Evolutionary conservation across 495 filamentous ascomycete genomes (phyloP).

Genomic region (Trichoderma erinaceum): DNA sequence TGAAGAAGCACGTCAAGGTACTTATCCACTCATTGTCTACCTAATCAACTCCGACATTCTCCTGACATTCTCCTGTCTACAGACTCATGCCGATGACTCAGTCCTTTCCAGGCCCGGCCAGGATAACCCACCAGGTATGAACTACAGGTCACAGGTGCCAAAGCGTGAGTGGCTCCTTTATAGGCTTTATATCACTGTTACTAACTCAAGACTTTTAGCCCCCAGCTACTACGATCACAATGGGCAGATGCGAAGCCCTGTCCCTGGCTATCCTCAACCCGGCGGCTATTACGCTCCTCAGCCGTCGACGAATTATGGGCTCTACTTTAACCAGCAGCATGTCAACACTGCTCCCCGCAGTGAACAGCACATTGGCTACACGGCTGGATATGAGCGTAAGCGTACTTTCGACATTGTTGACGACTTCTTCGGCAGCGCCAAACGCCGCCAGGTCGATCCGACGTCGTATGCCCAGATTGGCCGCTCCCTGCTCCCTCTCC

Average conservation of each 20-base stretch:
- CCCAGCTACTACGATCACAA: conserved; percentile 53
- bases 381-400: conserved; percentile 58
- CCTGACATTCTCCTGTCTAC: not conserved
- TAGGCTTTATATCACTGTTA: conserved; percentile 15
- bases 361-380: conserved; percentile 45
- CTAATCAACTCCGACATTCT: not conserved
- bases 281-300: conserved; percentile 50
- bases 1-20: conserved; percentile 98
- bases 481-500: conserved; percentile 68
- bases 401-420: conserved; percentile 76
- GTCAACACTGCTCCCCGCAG: conserved; percentile 41
- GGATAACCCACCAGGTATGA: conserved; percentile 60
- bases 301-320: conserved; percentile 46
- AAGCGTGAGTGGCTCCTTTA: conserved; percentile 46
- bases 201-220: conserved; percentile 32
- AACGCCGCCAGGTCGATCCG: conserved; percentile 82
- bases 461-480: conserved; percentile 76
- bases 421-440: conserved; percentile 88
- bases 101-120: conserved; percentile 70
- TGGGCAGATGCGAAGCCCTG: conserved; percentile 45
- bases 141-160: conserved; percentile 45
- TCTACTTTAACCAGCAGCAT: conserved; percentile 59
- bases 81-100: conserved; percentile 97
- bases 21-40: conserved; percentile 15
- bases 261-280: conserved; percentile 3